A percentile compares a stretch with the other conserved stretches of the same genome.
phyloP scores from a whole-genome alignment of 106 monocot genomes.

The Amphibolis antarctica region DNA sequence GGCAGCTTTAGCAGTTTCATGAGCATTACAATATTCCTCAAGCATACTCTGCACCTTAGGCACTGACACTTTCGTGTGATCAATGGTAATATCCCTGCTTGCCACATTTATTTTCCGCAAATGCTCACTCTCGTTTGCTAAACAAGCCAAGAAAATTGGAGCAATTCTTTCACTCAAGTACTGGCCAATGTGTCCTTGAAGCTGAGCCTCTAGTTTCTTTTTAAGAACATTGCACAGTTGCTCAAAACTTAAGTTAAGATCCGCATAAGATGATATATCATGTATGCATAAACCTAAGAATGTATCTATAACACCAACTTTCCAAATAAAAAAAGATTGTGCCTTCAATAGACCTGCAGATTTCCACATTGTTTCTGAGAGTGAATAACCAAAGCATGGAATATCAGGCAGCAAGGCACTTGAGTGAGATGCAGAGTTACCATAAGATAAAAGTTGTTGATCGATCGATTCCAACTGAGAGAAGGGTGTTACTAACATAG shows the following conservation, averaged over 20 bases:
- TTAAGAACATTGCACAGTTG: conserved; percentile 49
- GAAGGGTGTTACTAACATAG: conserved; percentile 57
- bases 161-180: conserved; percentile 68
- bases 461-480: conserved; percentile 66
- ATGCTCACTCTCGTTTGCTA: conserved; percentile 44
- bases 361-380: conserved; percentile 48
- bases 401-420: conserved; percentile 24
- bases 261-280: conserved; percentile 69
- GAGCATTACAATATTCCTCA: conserved; percentile 83
- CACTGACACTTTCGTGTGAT: conserved; percentile 34
- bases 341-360: conserved; percentile 35
- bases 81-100: conserved; percentile 24
- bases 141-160: conserved; percentile 41
- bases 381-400: conserved; percentile 26
- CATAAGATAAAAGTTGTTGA: conserved; percentile 32
- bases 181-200: conserved; percentile 36
- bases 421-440: conserved; percentile 16
- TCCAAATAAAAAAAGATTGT: conserved; percentile 89
- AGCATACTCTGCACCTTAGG: conserved; percentile 58
- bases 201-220: conserved; percentile 53
- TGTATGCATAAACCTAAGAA: conserved; percentile 69
- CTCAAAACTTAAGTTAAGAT: conserved; percentile 62
- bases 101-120: conserved; percentile 31
- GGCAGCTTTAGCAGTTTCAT: conserved; percentile 73
- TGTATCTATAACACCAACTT: conserved; percentile 62